These are phyloP conservation scores for Parachlorella kessleri DNA, from an alignment of 139 green algal species.

Conservation along the genomic window DNA sequence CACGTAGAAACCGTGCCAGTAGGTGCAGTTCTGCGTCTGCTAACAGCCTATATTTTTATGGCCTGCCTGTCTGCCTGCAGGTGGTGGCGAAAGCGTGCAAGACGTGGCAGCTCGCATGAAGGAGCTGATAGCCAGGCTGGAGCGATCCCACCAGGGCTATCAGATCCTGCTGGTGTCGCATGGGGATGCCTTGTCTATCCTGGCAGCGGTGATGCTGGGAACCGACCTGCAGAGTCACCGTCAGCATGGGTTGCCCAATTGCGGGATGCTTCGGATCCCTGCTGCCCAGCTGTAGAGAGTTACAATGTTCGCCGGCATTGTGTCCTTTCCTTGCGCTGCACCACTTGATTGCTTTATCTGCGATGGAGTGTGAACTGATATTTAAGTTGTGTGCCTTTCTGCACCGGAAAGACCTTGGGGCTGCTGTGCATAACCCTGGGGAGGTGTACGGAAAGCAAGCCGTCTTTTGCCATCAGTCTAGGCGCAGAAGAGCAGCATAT, in stretches of 20 bases:
- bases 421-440: too few species aligned
- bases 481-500: too few species aligned
- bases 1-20: not conserved
- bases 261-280: slow-evolving; percentile 37
- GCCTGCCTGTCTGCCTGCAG: slow-evolving; percentile 10
- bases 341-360: too few species aligned
- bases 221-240: slow-evolving; percentile 44
- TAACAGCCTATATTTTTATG: too few species aligned
- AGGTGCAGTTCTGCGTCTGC: not conserved
- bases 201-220: slow-evolving; percentile 39
- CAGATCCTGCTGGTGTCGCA: slow-evolving; percentile 62
- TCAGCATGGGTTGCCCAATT: slow-evolving; percentile 50
- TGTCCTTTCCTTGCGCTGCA: too few species aligned
- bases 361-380: too few species aligned
- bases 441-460: too few species aligned
- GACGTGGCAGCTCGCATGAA: slow-evolving; percentile 47
- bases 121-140: slow-evolving; percentile 40
- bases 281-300: too few species aligned
- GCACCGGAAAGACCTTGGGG: too few species aligned
- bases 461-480: too few species aligned
- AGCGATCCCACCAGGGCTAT: slow-evolving; percentile 32
- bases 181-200: slow-evolving; percentile 65
- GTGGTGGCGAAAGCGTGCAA: slow-evolving; percentile 58
- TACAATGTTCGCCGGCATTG: too few species aligned
- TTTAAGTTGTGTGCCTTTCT: too few species aligned